Base-by-base conservation (phyloP, 2,329 filamentous ascomycete genomes). In the Colletotrichum karsti region DNA sequence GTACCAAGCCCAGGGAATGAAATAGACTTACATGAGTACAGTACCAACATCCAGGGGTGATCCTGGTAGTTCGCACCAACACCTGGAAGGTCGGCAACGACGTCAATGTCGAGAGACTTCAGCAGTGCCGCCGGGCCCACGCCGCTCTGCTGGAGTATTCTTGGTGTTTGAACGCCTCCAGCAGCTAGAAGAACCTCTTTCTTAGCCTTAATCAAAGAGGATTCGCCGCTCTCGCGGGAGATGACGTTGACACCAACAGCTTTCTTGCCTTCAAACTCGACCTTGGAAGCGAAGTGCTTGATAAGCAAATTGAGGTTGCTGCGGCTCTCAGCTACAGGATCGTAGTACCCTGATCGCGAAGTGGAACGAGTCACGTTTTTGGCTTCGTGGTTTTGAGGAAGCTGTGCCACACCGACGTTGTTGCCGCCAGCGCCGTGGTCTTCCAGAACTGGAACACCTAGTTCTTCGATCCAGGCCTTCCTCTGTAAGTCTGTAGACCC, bases 81-180 rank as follows among this genome's bases (percentile, higher is more conserved):
- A 5, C 65, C 69, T 5, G 69, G 66, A n/a, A 70, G 66, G 13
- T 70, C 41, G 3, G 61, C 60, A 5, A 69, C 56, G 2, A 65
- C 44, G 13, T 76, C 69, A 20, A 88, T 83, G 0, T 75, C 75
- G n/a, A 82, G 74, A 5, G 71, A 69, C 1, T 75, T 61, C 4
- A 88, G 73, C 2, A 81, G 70, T 2, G 74, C 72, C 10, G 73
- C 70, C 5, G 79, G 76, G 0, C 85, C 85, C 5, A 88, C 78
- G 1, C 85, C 85, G 12, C 84, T 86, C 2, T 84, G 76, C 69
- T 86, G 81, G 0, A 88, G 77, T 2, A 87, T 73, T 44, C 84
- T 79, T 18, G 77, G 83, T 26, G 75, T 85, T 69, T 79, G 75
- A 6, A 80, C 56, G 2, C 77, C 75, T 1, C 83, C 83, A 3